Conservation (phyloP, 495 filamentous ascomycete species). For the Durotheca rogersii region DNA sequence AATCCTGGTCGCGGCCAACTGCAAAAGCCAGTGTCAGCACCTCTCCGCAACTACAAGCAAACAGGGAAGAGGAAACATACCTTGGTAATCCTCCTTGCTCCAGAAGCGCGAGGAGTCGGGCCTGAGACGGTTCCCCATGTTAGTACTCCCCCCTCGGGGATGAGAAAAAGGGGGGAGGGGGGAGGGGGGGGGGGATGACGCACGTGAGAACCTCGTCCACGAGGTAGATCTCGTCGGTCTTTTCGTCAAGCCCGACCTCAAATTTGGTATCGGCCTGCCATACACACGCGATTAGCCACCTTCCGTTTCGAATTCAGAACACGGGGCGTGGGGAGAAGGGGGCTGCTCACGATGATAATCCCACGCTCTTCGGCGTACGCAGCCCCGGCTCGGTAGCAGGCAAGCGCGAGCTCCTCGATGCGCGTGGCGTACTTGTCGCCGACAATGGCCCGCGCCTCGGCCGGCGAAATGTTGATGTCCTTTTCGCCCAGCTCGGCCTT, state of each 20-base stretch:
- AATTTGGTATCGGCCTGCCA: constrained; percentile 57
- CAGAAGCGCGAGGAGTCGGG: constrained; percentile 86
- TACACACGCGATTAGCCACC: no score
- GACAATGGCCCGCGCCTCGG: constrained; percentile 63
- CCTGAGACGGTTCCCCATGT: constrained; percentile 3
- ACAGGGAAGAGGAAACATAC: constrained; percentile 55
- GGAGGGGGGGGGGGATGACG: constrained; percentile 37
- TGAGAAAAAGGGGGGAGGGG: background rate
- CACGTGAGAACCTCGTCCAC: constrained; percentile 88
- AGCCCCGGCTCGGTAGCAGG: constrained; percentile 71
- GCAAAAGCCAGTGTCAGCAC: background rate
- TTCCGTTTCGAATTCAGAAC: no score
- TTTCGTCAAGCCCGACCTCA: constrained; percentile 68
- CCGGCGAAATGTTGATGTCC: constrained; percentile 87
- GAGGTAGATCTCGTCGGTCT: constrained; percentile 73
- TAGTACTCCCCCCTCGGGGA: background rate
- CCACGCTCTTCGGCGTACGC: constrained; percentile 75
- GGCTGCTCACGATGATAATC: constrained; percentile 89
- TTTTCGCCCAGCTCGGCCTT: constrained; percentile 83
- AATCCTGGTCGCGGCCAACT: constrained; percentile 68
- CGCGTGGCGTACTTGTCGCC: constrained; percentile 71
- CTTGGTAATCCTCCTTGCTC: constrained; percentile 56
- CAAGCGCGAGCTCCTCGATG: constrained; percentile 70
- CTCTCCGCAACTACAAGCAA: background rate
- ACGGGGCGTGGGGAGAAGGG: constrained; percentile 66